Percentiles rank a stretch among this genome's conserved stretches.
Evolutionary conservation across 177 flowering plant species (phyloP).

Genomic region (Telopea speciosissima): DNA sequence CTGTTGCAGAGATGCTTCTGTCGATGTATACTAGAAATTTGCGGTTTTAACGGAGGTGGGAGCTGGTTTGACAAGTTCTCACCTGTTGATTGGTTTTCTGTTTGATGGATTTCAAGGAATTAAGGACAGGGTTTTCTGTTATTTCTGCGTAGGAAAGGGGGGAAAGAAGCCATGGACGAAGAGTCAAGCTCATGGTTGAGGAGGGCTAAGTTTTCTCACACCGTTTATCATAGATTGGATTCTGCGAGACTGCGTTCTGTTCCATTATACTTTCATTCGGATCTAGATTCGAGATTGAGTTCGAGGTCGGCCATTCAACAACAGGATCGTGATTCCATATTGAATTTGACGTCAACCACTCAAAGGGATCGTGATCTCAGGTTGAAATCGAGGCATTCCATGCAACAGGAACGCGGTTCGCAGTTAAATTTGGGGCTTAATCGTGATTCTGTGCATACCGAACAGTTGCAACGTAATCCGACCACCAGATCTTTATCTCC

Average conservation of each 20-base stretch:
- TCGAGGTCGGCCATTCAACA: constrained; percentile 23
- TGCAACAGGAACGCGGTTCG: neutral
- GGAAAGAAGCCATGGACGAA: constrained; percentile 38
- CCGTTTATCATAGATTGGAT: constrained; percentile 61
- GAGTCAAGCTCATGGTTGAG: constrained; percentile 69
- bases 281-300: constrained; percentile 23
- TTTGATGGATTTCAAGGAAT: constrained; percentile 31
- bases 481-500: constrained; percentile 60
- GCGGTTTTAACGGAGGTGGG: constrained; percentile 9
- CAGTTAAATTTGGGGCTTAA: too few relatives aligned
- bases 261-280: constrained; percentile 26
- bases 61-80: constrained; percentile 8
- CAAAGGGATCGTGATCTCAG: neutral
- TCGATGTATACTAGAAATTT: constrained; percentile 11
- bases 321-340: neutral
- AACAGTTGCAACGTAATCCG: constrained; percentile 22
- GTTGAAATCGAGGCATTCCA: neutral
- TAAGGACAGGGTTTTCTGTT: constrained; percentile 10
- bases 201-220: constrained; percentile 72
- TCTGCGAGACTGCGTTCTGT: constrained; percentile 33
- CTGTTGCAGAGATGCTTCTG: neutral
- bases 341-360: constrained; percentile 29
- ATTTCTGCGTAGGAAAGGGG: constrained; percentile 8
- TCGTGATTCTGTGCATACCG: neutral
- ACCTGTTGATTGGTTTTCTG: neutral